Evolutionary conservation across 345 rosid species (phyloP), one percentile per base, ranked within the genome.

Genomic region (Citrus unshiu): DNA sequence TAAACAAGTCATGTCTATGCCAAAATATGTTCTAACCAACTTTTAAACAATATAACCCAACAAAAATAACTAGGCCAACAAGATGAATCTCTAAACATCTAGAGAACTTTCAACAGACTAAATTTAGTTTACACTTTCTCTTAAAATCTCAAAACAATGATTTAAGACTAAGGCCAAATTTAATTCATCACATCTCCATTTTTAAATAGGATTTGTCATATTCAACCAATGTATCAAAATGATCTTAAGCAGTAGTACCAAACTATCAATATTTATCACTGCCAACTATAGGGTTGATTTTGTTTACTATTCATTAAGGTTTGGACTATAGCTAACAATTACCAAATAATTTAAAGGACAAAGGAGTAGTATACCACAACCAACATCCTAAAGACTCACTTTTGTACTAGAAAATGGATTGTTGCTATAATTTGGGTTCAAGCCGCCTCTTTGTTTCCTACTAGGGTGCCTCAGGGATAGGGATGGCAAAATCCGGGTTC

Each of bases 221-320:
- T 29, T 64, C 40, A 30, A 30, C 39, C n/a, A 29, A 22, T 14
- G 2, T 30, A 2, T 30, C n/a, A 18, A 7, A 30, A 27, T 13
- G 7, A 27, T 29, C 29, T 70, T 57, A 63, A 63, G 67, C 22
- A 14, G 16, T 65, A n/a, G 63, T 18, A 18, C 51, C 3, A 29
- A 19, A 43, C 54, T 18, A 19, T 51, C 10, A 56, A 14, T 49
- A 8, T 60, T 82, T 82, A 87, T 84, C 90, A 91, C 86, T 86
- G 91, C 90, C 93, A 85, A 62, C 93, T 91, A 34, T 91, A 89
- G 57, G 85, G 94, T 77, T 93, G 94, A 84, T 91, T 93, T 76
- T 3, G 30, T 46, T 10, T 46, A 13, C 4, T 46, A 46, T 10
- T 87, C 91, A 68, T 93, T 88, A 37, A 82, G 87, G 87, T 91